These are phyloP conservation scores for Cytospora paraplurivora DNA, from an alignment of 2,329 filamentous ascomycete species.

Conservation along the genomic window DNA sequence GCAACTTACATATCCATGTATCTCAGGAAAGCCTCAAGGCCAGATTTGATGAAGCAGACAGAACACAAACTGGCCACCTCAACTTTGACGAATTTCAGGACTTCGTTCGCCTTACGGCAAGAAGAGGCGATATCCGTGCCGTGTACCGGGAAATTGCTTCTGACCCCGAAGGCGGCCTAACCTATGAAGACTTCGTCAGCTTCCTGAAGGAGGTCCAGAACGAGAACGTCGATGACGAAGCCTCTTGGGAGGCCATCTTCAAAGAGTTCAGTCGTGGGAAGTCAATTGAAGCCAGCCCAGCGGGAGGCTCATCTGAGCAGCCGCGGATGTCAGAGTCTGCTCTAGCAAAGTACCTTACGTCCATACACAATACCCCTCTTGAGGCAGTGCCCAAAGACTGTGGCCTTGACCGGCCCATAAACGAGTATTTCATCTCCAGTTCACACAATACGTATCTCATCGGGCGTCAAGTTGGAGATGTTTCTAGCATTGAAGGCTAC, in stretches of 20 bases:
- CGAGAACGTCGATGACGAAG: slow-evolving; percentile 71
- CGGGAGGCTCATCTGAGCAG: slow-evolving; percentile 48
- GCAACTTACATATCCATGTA: slow-evolving; percentile 89
- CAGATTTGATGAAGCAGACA: slow-evolving; percentile 75
- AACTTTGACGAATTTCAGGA: slow-evolving; percentile 80
- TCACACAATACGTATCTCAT: slow-evolving; percentile 98
- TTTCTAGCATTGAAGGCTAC: slow-evolving; percentile 93
- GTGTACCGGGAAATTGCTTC: slow-evolving; percentile 68
- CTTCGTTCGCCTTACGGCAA: slow-evolving; percentile 82
- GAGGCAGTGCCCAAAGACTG: slow-evolving; percentile 61
- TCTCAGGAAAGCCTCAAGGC: slow-evolving; percentile 71
- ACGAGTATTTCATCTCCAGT: slow-evolving; percentile 97
- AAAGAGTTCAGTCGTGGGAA: slow-evolving; percentile 62
- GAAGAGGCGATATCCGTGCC: slow-evolving; percentile 75
- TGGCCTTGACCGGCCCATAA: slow-evolving; percentile 78
- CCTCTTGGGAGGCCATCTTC: slow-evolving; percentile 73
- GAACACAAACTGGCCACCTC: slow-evolving; percentile 64
- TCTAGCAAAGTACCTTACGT: slow-evolving; percentile 77
- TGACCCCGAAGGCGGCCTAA: slow-evolving; percentile 66
- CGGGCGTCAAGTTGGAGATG: slow-evolving; percentile 84
- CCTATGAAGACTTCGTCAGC: slow-evolving; percentile 69
- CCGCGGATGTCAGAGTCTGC: slow-evolving; percentile 74
- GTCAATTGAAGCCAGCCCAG: slow-evolving; percentile 18
- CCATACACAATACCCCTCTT: slow-evolving; percentile 70
- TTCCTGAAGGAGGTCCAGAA: slow-evolving; percentile 77